Percentiles rank a stretch among this genome's conserved stretches.
Evolutionary conservation across 2,329 filamentous ascomycete species (phyloP).

Genomic region (Ceratocystis destructans): DNA sequence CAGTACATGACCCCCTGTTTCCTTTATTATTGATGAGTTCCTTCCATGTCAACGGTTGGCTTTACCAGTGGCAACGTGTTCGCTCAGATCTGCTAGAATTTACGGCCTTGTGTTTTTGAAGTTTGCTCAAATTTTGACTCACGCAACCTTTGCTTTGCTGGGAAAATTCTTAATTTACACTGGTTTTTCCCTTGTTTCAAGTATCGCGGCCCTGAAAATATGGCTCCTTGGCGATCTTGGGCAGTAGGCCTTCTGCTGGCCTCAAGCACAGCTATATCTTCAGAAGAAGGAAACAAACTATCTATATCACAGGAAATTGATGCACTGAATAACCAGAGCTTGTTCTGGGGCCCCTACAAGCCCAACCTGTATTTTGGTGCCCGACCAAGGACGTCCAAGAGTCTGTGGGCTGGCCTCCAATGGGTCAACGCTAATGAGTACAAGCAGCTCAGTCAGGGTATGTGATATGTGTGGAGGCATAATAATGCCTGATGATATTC

Average conservation of each 20-base stretch:
- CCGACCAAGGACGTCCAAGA: constrained; percentile 66
- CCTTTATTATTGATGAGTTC: neutral
- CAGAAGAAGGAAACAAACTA: neutral
- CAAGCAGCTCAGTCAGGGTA: constrained; percentile 60
- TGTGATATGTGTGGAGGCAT: constrained; percentile 72
- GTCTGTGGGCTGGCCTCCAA: constrained; percentile 68
- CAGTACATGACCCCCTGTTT: neutral
- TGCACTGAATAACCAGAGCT: constrained; percentile 55
- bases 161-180: neutral
- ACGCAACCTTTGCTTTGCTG: neutral
- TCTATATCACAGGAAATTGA: constrained; percentile 15
- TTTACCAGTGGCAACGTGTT: constrained; percentile 5
- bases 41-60: neutral
- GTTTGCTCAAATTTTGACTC: neutral
- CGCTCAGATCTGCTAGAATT: neutral
- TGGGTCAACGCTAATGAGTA: constrained; percentile 81
- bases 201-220: constrained; percentile 22
- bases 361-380: constrained; percentile 92
- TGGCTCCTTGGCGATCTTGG: constrained; percentile 21
- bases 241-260: constrained; percentile 15
- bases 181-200: constrained; percentile 20
- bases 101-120: neutral
- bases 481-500: neutral
- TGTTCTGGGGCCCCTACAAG: constrained; percentile 92
- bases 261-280: constrained; percentile 8